phyloP scores from a whole-genome alignment of 1,284 basidiomycete species.

The Tilletia indica region DNA sequence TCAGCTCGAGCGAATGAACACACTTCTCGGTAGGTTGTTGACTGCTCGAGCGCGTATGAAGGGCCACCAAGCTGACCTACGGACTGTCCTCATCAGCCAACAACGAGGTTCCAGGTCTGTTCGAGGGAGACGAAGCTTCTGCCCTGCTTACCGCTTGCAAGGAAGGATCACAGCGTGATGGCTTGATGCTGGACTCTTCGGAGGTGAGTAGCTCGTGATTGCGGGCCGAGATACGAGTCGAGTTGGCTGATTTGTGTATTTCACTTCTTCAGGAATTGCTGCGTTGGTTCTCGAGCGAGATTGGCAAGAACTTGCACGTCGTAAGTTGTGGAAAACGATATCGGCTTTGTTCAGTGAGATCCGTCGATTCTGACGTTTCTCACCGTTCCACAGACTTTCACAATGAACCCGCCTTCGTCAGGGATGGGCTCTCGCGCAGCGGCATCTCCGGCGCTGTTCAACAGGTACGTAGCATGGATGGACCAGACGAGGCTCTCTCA shows the following conservation, averaged over 20 bases:
- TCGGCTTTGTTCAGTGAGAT: background rate
- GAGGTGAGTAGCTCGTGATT: constrained; percentile 75
- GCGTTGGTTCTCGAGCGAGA: constrained; percentile 44
- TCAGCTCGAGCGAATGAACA: constrained; percentile 99
- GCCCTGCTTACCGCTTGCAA: constrained; percentile 98
- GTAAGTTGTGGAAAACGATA: constrained; percentile 12
- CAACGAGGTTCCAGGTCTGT: constrained; percentile 98
- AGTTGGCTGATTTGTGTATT: background rate
- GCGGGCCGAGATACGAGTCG: background rate
- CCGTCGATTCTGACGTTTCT: background rate
- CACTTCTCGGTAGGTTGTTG: constrained; percentile 16
- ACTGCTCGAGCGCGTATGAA: background rate
- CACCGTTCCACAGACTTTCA: constrained; percentile 65
- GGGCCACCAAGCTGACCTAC: background rate
- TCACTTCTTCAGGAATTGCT: constrained; percentile 30
- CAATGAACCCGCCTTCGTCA: constrained; percentile 98
- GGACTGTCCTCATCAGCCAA: constrained; percentile 67
- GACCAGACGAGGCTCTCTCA: constrained; percentile 83
- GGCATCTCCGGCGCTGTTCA: constrained; percentile 75
- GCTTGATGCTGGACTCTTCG: constrained; percentile 94
- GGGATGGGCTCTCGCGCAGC: constrained; percentile 91
- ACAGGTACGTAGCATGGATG: constrained; percentile 61
- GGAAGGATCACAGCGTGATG: constrained; percentile 95
- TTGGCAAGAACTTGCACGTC: constrained; percentile 49
- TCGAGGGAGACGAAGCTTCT: constrained; percentile 80